Percentiles rank a stretch among this genome's conserved stretches.
phyloP scores from a whole-genome alignment of 2,329 filamentous ascomycete genomes.

The Aspergillus sojae region DNA sequence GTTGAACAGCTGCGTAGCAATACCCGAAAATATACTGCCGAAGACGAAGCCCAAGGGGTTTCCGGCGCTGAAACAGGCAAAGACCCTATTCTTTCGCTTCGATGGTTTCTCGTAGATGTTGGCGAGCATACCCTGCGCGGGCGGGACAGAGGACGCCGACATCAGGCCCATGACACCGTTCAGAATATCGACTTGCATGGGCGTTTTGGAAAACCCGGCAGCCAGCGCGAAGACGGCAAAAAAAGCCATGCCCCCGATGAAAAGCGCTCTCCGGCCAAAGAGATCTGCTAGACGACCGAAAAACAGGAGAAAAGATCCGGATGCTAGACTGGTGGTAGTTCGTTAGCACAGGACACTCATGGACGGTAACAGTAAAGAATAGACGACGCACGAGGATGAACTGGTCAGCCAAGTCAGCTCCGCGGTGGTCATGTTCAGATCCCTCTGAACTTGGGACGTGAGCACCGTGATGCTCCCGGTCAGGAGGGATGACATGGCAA shows the following conservation, averaged over 20 bases:
- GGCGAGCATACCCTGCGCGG: conserved; percentile 66
- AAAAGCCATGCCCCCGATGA: conserved; percentile 61
- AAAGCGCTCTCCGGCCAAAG: conserved; percentile 64
- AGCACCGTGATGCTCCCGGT: conserved; percentile 64
- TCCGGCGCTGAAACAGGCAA: conserved; percentile 64
- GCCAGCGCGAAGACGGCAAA: conserved; percentile 61
- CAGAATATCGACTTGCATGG: conserved; percentile 64
- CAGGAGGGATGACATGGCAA: conserved; percentile 64
- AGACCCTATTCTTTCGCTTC: conserved; percentile 65
- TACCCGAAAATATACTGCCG: conserved; percentile 63
- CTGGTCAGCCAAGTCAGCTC: conserved; percentile 70
- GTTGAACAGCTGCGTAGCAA: conserved; percentile 62
- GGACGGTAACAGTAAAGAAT: background rate
- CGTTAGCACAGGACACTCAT: background rate
- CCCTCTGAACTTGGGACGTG: conserved; percentile 61
- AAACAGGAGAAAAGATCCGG: conserved; percentile 66
- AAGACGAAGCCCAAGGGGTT: conserved; percentile 61
- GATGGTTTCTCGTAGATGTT: conserved; percentile 64
- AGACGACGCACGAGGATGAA: conserved; percentile 54
- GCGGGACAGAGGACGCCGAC: conserved; percentile 65
- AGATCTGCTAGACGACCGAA: conserved; percentile 68
- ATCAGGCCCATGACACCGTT: conserved; percentile 67
- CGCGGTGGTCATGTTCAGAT: conserved; percentile 63
- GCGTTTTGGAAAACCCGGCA: conserved; percentile 61
- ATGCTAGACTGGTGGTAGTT: conserved; percentile 52